phyloP scores from a whole-genome alignment of 148 eudicot species.

The Drosera capensis region DNA sequence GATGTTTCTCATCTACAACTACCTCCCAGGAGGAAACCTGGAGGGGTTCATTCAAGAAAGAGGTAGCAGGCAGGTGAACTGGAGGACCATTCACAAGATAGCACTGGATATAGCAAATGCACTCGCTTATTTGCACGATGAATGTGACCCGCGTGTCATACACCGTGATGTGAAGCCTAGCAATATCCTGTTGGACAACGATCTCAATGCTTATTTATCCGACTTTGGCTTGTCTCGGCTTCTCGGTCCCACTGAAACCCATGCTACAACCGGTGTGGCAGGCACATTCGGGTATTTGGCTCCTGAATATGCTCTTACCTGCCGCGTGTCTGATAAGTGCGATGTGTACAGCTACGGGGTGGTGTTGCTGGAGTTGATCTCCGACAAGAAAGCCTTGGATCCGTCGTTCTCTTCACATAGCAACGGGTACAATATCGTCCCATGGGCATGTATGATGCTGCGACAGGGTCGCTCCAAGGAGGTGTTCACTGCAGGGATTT shows the following conservation, averaged over 20 bases:
- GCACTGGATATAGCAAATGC: conserved; percentile 42
- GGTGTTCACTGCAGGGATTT: conserved; percentile 27
- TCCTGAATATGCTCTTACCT: conserved; percentile 52
- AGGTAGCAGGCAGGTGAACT: conserved; percentile 19
- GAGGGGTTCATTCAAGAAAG: conserved; percentile 44
- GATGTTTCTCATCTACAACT: conserved; percentile 56
- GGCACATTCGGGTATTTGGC: conserved; percentile 63
- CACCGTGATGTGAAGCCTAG: conserved; percentile 60
- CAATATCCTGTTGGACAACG: conserved; percentile 50
- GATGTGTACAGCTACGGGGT: conserved; percentile 60
- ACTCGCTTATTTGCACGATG: conserved; percentile 44
- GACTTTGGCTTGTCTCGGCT: conserved; percentile 55
- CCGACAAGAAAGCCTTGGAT: conserved; percentile 45
- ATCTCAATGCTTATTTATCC: conserved; percentile 47
- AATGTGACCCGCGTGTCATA: conserved; percentile 46
- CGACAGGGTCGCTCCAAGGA: conserved; percentile 27
- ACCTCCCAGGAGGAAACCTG: conserved; percentile 50
- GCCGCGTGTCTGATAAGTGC: conserved; percentile 53
- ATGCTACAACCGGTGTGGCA: conserved; percentile 54
- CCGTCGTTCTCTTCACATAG: conserved; percentile 49
- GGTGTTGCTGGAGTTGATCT: conserved; percentile 42
- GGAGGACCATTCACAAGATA: conserved; percentile 40
- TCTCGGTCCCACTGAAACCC: conserved; percentile 45
- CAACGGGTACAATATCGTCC: conserved; percentile 45
- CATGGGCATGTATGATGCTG: conserved; percentile 39